Percentiles rank a stretch among this genome's conserved stretches.
These are phyloP conservation scores for Pachyrhizus erosus DNA, from an alignment of 306 rosid species.

Conservation along the genomic window DNA sequence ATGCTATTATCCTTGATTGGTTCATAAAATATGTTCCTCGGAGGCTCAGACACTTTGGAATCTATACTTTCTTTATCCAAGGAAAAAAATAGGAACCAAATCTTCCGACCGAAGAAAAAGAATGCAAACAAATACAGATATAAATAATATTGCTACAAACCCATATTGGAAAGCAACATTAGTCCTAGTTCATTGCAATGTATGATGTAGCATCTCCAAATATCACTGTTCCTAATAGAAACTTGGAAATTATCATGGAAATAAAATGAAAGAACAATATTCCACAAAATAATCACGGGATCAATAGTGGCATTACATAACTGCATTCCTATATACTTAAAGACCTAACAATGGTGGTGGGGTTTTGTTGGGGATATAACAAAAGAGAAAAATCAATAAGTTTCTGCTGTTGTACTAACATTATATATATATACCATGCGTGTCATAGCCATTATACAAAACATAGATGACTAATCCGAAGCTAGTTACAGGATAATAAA, in stretches of 20 bases:
- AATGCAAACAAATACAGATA: background rate
- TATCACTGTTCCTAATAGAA: background rate
- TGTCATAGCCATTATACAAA: constrained; percentile 31
- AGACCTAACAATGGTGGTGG: background rate
- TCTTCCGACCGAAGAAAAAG: background rate
- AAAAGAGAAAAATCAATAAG: background rate
- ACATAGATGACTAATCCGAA: constrained; percentile 27
- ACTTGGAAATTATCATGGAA: background rate
- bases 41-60: background rate
- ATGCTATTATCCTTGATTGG: background rate
- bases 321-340: background rate
- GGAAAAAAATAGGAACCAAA: background rate
- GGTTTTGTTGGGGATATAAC: background rate
- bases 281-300: background rate
- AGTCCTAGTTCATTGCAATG: background rate
- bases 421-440: constrained; percentile 25
- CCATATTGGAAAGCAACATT: background rate
- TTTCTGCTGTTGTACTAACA: constrained; percentile 17
- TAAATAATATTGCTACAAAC: background rate
- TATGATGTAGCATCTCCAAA: background rate
- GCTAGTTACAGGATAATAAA: constrained; percentile 36
- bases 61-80: background rate
- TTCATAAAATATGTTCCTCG: background rate
- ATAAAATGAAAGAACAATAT: background rate
- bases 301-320: background rate